Base-by-base conservation (phyloP, 768 basidiomycete genomes). In the Paxillus rubicundulus region DNA sequence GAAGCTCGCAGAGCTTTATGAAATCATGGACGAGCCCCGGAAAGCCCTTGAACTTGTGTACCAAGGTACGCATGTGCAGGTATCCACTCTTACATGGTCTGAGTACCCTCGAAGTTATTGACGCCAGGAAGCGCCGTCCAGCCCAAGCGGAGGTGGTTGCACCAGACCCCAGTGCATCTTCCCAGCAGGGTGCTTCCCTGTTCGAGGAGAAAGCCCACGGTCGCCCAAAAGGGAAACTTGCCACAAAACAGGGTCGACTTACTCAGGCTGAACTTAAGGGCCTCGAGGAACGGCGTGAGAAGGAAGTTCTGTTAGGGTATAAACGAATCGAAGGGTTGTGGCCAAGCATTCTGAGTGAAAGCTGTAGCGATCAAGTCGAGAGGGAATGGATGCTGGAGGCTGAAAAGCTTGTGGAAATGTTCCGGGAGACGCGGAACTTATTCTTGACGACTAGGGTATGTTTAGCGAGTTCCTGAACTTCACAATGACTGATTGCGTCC, bases 1-100 rank as follows among this genome's bases (percentile, higher is more conserved):
- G 80, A 88, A 90, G 56, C 78, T 98, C 0, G 96, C 95, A 0
- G 90, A 90, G 57, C 82, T 94, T 13, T 91, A 92, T 57, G 96
- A 99, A 67, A 84, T 90, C 10, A 71, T 87, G 57, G 84, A 87
- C 20, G 82, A 93, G 56, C 84, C 88, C 1, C 75, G 84, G 14
- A 87, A 87, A 62, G 96, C 96, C 0, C 76, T 97, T 0, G 85
- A 89, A 7, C 71, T 97, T 40, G 90, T 96, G 13, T 86, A 89
- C 50, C 85, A 93, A 81, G 92, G 94, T 91, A 56, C 9, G 13
- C 12, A 14, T 27, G 20, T 24, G 27, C 24, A 32, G 16, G 16
- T 16, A 37, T 20, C 20, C 21, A 48, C 3, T 20, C 33, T 13
- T 18, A 40, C 53, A 16, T 8, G 32, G 9, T 12, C 24, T 54